phyloP scores from a whole-genome alignment of 305 asterid genomes.

The Andrographis paniculata region DNA sequence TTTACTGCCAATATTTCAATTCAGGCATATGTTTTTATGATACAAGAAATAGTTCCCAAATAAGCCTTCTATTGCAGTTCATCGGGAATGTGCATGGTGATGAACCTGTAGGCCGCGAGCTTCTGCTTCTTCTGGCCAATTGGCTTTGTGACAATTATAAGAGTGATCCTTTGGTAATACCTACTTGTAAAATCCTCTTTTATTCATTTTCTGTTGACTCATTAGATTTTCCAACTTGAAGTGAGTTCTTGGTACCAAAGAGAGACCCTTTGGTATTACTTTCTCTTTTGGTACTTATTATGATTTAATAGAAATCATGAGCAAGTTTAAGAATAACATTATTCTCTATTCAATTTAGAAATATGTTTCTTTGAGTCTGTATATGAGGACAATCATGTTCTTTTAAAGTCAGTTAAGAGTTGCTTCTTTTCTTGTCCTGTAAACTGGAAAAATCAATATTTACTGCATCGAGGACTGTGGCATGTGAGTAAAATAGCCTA shows the following conservation, averaged over 20 bases:
- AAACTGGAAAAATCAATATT: background rate
- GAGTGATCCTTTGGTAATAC: conserved; percentile 78
- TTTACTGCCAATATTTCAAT: background rate
- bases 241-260: background rate
- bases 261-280: no score
- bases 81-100: conserved; percentile 97
- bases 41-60: no score
- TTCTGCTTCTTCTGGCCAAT: conserved; percentile 70
- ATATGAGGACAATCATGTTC: background rate
- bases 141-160: conserved; percentile 88
- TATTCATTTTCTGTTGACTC: background rate
- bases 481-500: background rate
- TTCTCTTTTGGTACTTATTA: background rate
- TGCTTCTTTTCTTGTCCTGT: background rate
- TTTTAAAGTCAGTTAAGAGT: background rate
- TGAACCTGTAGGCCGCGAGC: conserved; percentile 99
- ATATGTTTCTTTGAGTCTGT: background rate
- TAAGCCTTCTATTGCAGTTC: conserved; percentile 54
- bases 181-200: conserved; percentile 3
- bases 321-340: background rate
- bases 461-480: background rate
- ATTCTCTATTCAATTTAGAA: background rate
- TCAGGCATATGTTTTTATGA: no score
- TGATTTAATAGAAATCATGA: background rate
- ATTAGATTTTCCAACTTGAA: background rate